phyloP scores from a whole-genome alignment of 768 basidiomycete species.

The Lanmaoa rubissima region DNA sequence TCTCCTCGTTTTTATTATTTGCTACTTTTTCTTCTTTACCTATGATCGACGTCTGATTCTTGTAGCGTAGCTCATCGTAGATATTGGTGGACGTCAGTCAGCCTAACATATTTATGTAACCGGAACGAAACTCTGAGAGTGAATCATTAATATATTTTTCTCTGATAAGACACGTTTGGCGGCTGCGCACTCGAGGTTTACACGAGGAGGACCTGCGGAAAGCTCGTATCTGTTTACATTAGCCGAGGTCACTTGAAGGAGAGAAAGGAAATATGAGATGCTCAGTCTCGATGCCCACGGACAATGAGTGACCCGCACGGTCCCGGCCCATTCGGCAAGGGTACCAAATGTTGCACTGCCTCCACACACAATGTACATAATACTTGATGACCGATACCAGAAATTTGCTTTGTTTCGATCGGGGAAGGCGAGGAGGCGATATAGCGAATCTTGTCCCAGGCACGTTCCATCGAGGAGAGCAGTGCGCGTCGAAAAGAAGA shows the following conservation, averaged over 20 bases:
- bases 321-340: no score
- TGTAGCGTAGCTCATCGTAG: conserved; percentile 7
- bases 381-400: no score
- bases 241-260: background rate
- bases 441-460: no score
- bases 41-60: background rate
- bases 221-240: background rate
- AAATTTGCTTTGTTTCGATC: no score
- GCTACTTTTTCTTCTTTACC: no score
- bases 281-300: no score
- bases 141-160: conserved; percentile 15
- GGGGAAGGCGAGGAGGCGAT: no score
- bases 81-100: conserved; percentile 17
- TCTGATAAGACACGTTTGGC: background rate
- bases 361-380: no score
- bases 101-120: background rate
- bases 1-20: background rate
- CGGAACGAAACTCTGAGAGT: background rate
- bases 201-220: conserved; percentile 10
- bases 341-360: no score
- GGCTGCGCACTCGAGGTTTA: conserved; percentile 10
- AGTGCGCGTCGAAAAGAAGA: no score
- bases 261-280: background rate
- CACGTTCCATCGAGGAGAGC: no score
- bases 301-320: no score